Percentiles rank a stretch among this genome's conserved stretches.
phyloP scores from a whole-genome alignment of 495 filamentous ascomycete genomes.

The Pyrenula massariospora region DNA sequence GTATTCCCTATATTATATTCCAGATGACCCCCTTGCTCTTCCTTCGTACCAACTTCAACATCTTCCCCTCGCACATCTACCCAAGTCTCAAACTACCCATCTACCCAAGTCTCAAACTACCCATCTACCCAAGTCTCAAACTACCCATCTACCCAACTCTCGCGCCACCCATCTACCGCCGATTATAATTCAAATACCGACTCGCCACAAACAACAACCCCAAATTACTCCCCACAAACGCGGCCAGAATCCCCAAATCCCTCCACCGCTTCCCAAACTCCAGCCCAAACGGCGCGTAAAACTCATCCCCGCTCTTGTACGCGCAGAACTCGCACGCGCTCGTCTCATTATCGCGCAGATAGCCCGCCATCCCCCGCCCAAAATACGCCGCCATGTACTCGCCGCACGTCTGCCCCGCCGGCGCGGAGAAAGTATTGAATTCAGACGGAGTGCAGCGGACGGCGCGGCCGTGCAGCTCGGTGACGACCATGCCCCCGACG shows the following conservation, averaged over 20 bases:
- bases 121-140: no score
- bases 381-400: conserved; percentile 68
- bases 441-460: conserved; percentile 47
- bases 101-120: no score
- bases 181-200: not conserved
- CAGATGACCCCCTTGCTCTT: no score
- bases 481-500: conserved; percentile 67
- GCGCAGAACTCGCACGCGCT: conserved; percentile 65
- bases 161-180: not conserved
- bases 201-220: conserved; percentile 57
- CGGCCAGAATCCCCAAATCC: conserved; percentile 64
- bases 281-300: conserved; percentile 54
- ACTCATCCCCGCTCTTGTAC: conserved; percentile 65
- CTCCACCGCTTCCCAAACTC: conserved; percentile 59
- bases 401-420: conserved; percentile 49
- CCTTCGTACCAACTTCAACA: no score
- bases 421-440: conserved; percentile 50
- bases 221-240: conserved; percentile 65
- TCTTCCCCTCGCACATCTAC: no score
- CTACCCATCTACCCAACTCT: no score
- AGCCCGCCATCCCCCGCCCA: conserved; percentile 48
- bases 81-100: no score
- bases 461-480: conserved; percentile 53
- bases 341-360: conserved; percentile 47
- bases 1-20: no score